These are phyloP conservation scores for Bertia moriformis DNA, from an alignment of 2,329 filamentous ascomycete species.

Conservation along the genomic window DNA sequence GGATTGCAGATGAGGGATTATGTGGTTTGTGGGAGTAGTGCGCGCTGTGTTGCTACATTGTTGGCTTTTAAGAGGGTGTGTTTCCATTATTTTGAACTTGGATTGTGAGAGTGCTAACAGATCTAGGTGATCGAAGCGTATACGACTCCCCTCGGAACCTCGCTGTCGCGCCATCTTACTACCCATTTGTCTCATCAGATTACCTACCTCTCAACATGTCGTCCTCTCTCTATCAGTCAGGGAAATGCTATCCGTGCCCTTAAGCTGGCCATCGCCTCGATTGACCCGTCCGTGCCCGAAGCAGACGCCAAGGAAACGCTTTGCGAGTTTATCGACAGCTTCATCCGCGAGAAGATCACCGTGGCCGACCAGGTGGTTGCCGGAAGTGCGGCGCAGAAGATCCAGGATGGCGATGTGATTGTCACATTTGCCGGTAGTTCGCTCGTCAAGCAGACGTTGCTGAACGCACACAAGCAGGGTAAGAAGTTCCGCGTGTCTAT, in stretches of 20 bases:
- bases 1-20: slow-evolving; percentile 53
- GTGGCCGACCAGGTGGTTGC: slow-evolving; percentile 52
- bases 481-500: slow-evolving; percentile 48
- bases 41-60: slow-evolving; percentile 50
- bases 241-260: slow-evolving; percentile 55
- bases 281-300: slow-evolving; percentile 47
- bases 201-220: slow-evolving; percentile 48
- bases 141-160: slow-evolving; percentile 44
- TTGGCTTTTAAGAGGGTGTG: slow-evolving; percentile 46
- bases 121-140: slow-evolving; percentile 48
- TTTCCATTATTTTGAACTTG: slow-evolving; percentile 3
- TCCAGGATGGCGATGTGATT: slow-evolving; percentile 45
- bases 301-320: slow-evolving; percentile 42
- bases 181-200: slow-evolving; percentile 51
- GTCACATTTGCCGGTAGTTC: slow-evolving; percentile 52
- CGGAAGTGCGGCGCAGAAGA: slow-evolving; percentile 38
- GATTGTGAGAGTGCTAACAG: slow-evolving; percentile 2
- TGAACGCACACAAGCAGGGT: slow-evolving; percentile 38
- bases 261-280: slow-evolving; percentile 49
- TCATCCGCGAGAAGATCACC: slow-evolving; percentile 51
- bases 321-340: slow-evolving; percentile 47
- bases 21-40: slow-evolving; percentile 50
- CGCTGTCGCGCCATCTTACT: slow-evolving; percentile 48
- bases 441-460: slow-evolving; percentile 48
- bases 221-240: slow-evolving; percentile 51